phyloP scores from a whole-genome alignment of 2,329 filamentous ascomycete genomes.

The Trichoderma citrinoviride region DNA sequence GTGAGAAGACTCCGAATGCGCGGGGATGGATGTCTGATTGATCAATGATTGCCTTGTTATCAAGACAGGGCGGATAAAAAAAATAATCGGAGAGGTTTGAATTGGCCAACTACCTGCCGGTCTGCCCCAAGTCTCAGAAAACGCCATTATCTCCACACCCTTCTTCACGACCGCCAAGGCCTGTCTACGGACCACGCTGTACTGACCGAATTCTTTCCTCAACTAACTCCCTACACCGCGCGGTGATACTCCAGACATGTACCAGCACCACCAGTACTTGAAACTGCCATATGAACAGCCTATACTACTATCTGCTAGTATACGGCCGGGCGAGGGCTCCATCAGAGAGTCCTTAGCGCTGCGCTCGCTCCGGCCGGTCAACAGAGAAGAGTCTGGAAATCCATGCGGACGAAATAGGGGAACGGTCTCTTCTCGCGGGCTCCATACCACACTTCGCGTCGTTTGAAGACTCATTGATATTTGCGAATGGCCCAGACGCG shows the following conservation, averaged over 20 bases:
- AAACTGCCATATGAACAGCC: slow-evolving; percentile 4
- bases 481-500: not conserved
- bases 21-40: slow-evolving; percentile 1
- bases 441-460: not conserved
- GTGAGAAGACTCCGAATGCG: slow-evolving; percentile 18
- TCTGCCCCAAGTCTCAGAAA: not conserved
- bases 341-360: slow-evolving; percentile 3
- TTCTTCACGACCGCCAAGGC: slow-evolving; percentile 2
- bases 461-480: not conserved
- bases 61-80: not conserved
- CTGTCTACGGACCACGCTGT: not conserved
- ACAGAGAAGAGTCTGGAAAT: not conserved
- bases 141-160: not conserved
- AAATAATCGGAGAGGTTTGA: not conserved
- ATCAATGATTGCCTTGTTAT: not conserved
- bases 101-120: slow-evolving; percentile 1
- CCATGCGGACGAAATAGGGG: not conserved
- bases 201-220: not conserved
- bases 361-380: not conserved
- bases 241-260: not conserved
- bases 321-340: not conserved
- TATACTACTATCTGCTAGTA: not conserved
- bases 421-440: not conserved
- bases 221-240: not conserved
- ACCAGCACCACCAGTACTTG: not conserved